Conservation (phyloP, 805 yeast genomes). For the Torulaspora microellipsoides region DNA sequence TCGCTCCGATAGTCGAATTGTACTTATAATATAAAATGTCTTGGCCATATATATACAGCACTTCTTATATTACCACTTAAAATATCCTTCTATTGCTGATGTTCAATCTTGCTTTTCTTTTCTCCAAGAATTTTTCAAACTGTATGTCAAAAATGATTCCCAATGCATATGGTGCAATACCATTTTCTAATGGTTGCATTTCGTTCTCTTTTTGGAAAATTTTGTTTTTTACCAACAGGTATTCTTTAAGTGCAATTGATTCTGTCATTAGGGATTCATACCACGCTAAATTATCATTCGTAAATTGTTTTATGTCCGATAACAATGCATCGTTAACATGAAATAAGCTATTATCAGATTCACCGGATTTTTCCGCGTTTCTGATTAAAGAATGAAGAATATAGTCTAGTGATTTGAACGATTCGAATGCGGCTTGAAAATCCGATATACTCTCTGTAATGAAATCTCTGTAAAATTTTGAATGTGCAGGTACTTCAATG, state of each 20-base stretch:
- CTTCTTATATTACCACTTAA: slow-evolving; percentile 1
- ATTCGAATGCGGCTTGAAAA: slow-evolving; percentile 21
- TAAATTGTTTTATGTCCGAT: slow-evolving; percentile 15
- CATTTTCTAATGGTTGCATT: neutral
- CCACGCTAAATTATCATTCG: slow-evolving; percentile 16
- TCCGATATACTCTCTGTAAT: slow-evolving; percentile 17
- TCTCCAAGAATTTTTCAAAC: slow-evolving; percentile 13
- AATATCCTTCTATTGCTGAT: slow-evolving; percentile 22
- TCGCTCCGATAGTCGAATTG: too few species aligned
- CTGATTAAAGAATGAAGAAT: slow-evolving; percentile 11
- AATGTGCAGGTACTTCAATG: slow-evolving; percentile 16
- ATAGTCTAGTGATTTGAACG: slow-evolving; percentile 18
- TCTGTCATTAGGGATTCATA: slow-evolving; percentile 13
- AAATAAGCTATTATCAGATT: slow-evolving; percentile 12
- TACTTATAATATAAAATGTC: too few species aligned
- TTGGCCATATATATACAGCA: too few species aligned
- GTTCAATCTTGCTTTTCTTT: slow-evolving; percentile 17
- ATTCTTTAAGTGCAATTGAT: slow-evolving; percentile 18
- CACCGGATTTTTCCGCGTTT: slow-evolving; percentile 14
- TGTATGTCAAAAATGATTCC: slow-evolving; percentile 1
- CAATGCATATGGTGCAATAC: neutral
- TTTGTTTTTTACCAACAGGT: slow-evolving; percentile 5
- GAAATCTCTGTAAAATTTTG: slow-evolving; percentile 16
- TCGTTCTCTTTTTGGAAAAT: slow-evolving; percentile 1
- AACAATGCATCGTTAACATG: slow-evolving; percentile 14